These are phyloP conservation scores for Quercus glauca DNA, from an alignment of 306 rosid genomes.

Conservation along the genomic window DNA sequence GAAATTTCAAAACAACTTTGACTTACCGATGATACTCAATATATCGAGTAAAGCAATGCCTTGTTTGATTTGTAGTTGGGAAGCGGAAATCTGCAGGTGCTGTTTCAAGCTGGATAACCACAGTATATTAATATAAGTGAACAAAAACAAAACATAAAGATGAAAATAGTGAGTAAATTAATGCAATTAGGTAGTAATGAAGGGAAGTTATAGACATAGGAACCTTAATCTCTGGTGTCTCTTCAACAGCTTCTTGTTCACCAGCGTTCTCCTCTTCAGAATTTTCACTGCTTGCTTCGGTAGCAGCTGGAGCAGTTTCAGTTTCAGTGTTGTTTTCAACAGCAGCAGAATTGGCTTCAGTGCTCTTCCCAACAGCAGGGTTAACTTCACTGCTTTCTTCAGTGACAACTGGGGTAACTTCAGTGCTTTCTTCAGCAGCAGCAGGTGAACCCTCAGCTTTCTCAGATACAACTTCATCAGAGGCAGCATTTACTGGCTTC, in stretches of 20 bases:
- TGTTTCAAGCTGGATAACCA: constrained; percentile 78
- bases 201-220: not conserved
- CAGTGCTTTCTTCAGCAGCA: constrained; percentile 31
- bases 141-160: not conserved
- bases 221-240: constrained; percentile 80
- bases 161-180: not conserved
- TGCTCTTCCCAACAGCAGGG: constrained; percentile 40
- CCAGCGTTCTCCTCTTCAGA: constrained; percentile 44
- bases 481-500: constrained; percentile 34
- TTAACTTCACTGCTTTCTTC: constrained; percentile 49
- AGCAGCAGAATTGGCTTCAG: constrained; percentile 23
- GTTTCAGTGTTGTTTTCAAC: constrained; percentile 24
- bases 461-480: constrained; percentile 41
- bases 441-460: constrained; percentile 41
- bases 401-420: constrained; percentile 14
- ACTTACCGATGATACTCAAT: constrained; percentile 83
- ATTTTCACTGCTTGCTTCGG: constrained; percentile 51
- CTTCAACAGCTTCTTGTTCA: constrained; percentile 62
- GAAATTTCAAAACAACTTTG: constrained; percentile 11
- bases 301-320: constrained; percentile 22
- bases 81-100: constrained; percentile 97
- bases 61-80: constrained; percentile 95
- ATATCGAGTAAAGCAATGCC: constrained; percentile 98
- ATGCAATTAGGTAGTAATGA: not conserved
- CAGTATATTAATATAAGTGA: constrained; percentile 9